Conservation (phyloP, 73 alveolate genomes). For the Tetrahymena malaccensis region DNA sequence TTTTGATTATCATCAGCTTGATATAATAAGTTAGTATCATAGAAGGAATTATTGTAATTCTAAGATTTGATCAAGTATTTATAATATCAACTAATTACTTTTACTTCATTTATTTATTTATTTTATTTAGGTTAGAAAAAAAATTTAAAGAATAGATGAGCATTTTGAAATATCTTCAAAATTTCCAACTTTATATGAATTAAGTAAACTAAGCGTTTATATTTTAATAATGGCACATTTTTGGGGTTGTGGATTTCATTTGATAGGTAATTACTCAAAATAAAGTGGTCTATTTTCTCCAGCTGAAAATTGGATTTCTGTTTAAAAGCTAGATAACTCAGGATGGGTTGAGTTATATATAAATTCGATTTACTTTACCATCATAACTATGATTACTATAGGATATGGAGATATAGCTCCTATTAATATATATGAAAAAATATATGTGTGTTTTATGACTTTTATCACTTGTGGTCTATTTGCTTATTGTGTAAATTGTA, state of each 20-base stretch:
- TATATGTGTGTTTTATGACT: not conserved
- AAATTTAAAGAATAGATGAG: not conserved
- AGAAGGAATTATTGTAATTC: not conserved
- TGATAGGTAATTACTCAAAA: not conserved
- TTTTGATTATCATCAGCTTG: not conserved
- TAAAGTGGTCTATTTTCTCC: not conserved
- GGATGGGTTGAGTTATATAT: not conserved
- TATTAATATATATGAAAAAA: not conserved
- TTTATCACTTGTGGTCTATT: not conserved
- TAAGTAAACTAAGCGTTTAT: not conserved
- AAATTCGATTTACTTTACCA: not conserved
- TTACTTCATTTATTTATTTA: not conserved
- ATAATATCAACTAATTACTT: not conserved
- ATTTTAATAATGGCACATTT: not conserved
- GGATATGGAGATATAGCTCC: not conserved
- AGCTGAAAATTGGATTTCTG: not conserved
- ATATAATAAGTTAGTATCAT: not conserved
- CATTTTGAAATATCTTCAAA: not conserved
- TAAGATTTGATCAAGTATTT: not conserved
- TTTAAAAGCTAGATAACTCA: not conserved
- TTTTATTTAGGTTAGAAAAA: not conserved
- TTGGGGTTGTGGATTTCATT: not conserved
- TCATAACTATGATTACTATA: not conserved
- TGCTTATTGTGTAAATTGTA: not conserved
- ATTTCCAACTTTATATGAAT: not conserved